Evolutionary conservation across 768 basidiomycete species (phyloP), one percentile per base, ranked within the genome.

Genomic region (Suillus bovinus): DNA sequence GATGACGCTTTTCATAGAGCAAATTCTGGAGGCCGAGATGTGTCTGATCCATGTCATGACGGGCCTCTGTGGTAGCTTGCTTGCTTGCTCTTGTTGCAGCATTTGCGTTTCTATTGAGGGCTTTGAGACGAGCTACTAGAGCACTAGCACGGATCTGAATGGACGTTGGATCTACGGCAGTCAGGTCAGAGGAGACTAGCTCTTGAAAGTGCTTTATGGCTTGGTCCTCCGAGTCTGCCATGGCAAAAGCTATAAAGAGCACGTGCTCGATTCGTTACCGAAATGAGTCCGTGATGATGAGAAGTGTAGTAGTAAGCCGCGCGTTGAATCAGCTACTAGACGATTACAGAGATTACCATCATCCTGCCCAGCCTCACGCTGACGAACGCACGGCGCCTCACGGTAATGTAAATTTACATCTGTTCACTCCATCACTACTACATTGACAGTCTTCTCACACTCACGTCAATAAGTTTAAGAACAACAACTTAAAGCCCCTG

Each of bases 31-130:
- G 83, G 24, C 87, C 86, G 42, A 96, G 85, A 74, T 93, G 87
- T 0, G 91, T 88, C 76, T 93, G 88, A 77, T 95, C 94, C 92
- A 96, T 94, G 61, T 93, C 89, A 46, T 89, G 88, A 59, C 93
- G 81, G 4, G 91, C 89, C 34, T 89, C 90, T 9, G 80, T 76
- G 22, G 91, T 86, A 34, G 86, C 86, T 61, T 87, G 84, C 64
- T 92, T 90, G 72, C 90, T 89, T 10, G 82, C 68, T 59, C 90
- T 88, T 1, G 90, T 87, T 10, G 85, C 84, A 33, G 83, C 80
- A 70, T 90, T 92, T 42, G 90, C 87, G 31, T 83, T 78, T 65
- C 93, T 85, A 71, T 94, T 89, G 65, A 93, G 81, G 13, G 86
- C 82, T 73, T 93, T 93, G 69, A 96, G 84, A 54, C 87, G 87